Evolutionary conservation across 768 basidiomycete species (phyloP).

Genomic region (Boletus fagicola): DNA sequence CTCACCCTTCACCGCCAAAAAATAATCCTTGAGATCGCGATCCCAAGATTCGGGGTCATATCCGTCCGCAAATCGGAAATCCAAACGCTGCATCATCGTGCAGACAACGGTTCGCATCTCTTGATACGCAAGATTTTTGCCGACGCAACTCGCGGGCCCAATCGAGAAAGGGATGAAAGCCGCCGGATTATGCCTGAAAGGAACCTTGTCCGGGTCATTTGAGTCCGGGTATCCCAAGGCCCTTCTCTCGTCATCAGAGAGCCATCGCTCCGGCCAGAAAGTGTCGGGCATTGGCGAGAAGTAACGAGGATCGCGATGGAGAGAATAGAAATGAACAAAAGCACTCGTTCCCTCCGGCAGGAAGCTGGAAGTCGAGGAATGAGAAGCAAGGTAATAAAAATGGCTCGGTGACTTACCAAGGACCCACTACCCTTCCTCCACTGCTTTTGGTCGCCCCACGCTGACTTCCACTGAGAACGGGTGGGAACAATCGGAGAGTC

Average conservation of each 20-base stretch:
- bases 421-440: constrained; percentile 40
- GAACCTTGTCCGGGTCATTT: constrained; percentile 23
- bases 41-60: constrained; percentile 36
- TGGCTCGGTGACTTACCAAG: constrained; percentile 34
- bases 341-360: constrained; percentile 45
- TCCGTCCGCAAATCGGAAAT: constrained; percentile 40
- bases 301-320: constrained; percentile 47
- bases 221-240: constrained; percentile 27
- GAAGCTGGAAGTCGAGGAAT: constrained; percentile 31
- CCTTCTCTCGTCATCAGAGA: constrained; percentile 29
- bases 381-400: constrained; percentile 7
- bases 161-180: constrained; percentile 48
- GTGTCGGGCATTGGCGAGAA: constrained; percentile 45
- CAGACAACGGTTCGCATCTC: constrained; percentile 43
- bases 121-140: constrained; percentile 42
- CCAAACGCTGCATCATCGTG: constrained; percentile 39
- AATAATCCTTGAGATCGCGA: constrained; percentile 37
- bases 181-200: constrained; percentile 34
- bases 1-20: constrained; percentile 36
- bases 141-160: constrained; percentile 46
- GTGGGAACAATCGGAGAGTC: constrained; percentile 46
- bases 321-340: constrained; percentile 41
- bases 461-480: constrained; percentile 48
- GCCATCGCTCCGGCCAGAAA: constrained; percentile 48
- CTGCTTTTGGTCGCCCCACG: constrained; percentile 37